phyloP scores from a whole-genome alignment of 163 green algal genomes.

The Coccomyxa subellipsoidea region DNA sequence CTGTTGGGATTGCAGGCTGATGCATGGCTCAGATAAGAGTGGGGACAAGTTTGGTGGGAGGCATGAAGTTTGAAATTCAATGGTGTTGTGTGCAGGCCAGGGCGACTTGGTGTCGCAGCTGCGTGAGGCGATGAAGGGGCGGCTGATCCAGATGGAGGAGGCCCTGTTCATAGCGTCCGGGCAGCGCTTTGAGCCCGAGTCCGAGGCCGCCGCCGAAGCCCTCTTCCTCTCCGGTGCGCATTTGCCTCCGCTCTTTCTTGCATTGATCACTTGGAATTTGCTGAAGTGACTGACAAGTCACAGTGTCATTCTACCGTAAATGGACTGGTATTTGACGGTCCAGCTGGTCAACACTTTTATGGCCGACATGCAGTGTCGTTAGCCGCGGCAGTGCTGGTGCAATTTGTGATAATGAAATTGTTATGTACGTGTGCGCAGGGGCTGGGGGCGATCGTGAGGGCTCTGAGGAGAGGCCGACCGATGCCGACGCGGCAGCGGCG shows the following conservation, averaged over 20 bases:
- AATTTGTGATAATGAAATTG: too few relatives aligned
- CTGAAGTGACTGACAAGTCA: too few relatives aligned
- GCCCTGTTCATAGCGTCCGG: not conserved
- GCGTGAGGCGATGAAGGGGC: not conserved
- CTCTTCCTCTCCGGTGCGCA: not conserved
- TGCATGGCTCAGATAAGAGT: too few relatives aligned
- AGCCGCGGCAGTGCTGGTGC: too few relatives aligned
- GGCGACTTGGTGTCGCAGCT: not conserved
- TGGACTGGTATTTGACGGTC: too few relatives aligned
- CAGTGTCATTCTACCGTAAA: too few relatives aligned
- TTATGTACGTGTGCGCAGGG: not conserved
- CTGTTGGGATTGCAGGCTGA: too few relatives aligned
- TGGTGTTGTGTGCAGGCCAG: too few relatives aligned
- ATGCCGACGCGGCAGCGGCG: not conserved
- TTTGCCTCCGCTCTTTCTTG: not conserved
- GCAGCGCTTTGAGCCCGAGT: not conserved
- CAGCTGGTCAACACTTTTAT: too few relatives aligned
- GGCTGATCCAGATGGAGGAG: conserved; percentile 7
- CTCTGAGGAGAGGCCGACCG: not conserved
- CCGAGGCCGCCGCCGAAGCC: not conserved
- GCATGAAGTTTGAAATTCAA: too few relatives aligned
- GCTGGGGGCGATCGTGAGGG: not conserved
- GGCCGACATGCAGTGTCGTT: too few relatives aligned
- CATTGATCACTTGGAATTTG: too few relatives aligned
- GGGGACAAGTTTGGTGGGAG: not conserved